Percentiles rank a stretch among this genome's conserved stretches.
Evolutionary conservation across 441 rosid genomes (phyloP).

Genomic region (Corymbia calophylla): DNA sequence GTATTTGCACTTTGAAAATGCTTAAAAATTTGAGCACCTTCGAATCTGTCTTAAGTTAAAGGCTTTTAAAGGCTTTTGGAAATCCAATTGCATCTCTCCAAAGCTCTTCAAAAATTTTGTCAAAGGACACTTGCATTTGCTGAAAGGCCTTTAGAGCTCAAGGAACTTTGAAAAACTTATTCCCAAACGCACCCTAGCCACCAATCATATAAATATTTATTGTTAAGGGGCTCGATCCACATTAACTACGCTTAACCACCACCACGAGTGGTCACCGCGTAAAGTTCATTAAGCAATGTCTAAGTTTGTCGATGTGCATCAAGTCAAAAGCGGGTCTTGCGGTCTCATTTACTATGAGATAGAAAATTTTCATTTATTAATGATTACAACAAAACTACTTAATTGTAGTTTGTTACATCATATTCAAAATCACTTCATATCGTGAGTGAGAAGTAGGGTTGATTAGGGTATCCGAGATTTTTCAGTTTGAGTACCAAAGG

Average conservation of each 20-base stretch:
- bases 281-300: not conserved
- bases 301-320: not conserved
- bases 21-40: not conserved
- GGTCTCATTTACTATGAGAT: not conserved
- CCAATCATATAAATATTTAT: not conserved
- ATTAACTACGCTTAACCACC: not conserved
- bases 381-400: not conserved
- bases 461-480: not conserved
- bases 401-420: not conserved
- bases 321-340: not conserved
- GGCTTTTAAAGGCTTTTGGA: not conserved
- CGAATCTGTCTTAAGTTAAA: accelerated
- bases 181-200: not conserved
- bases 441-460: not conserved
- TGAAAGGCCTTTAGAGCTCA: accelerated
- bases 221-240: not conserved
- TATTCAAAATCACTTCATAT: not conserved
- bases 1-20: not conserved
- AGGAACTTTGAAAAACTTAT: not conserved
- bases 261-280: not conserved
- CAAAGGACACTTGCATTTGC: not conserved
- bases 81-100: not conserved
- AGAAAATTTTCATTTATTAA: not conserved
- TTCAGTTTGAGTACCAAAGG: not conserved
- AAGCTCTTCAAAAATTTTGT: not conserved